These are phyloP conservation scores for Aspergillus conjunctus DNA, from an alignment of 495 filamentous ascomycete species.

Conservation along the genomic window DNA sequence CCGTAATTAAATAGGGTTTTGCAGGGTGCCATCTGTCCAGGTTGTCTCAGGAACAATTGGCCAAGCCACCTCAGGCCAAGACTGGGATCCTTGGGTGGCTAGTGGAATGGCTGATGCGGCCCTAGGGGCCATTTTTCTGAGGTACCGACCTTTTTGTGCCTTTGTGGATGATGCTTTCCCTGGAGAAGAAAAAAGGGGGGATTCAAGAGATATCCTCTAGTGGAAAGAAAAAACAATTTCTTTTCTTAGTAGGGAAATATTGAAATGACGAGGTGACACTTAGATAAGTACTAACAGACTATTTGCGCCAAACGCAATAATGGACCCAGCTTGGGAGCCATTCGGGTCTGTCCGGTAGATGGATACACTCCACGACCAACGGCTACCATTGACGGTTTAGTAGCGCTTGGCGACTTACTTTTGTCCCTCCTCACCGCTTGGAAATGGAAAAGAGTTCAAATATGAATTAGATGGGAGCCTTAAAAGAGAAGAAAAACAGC, in stretches of 20 bases:
- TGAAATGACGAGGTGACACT: background rate
- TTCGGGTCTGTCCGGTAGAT: slow-evolving; percentile 17
- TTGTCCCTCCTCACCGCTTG: slow-evolving; percentile 16
- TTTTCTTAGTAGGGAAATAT: too few relatives aligned
- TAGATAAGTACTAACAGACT: background rate
- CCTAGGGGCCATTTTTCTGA: slow-evolving; percentile 6
- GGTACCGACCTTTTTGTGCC: slow-evolving; percentile 11
- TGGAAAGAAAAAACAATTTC: too few relatives aligned
- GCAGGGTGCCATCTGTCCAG: background rate
- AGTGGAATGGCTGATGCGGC: slow-evolving; percentile 3
- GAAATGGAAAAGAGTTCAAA: slow-evolving; percentile 9
- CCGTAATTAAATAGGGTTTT: slow-evolving; percentile 2
- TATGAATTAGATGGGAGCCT: background rate
- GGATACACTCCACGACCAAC: slow-evolving; percentile 3
- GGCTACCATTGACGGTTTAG: slow-evolving; percentile 6
- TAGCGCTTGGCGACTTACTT: slow-evolving; percentile 18
- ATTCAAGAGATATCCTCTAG: too few relatives aligned
- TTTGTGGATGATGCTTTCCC: background rate
- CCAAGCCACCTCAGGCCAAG: slow-evolving; percentile 5
- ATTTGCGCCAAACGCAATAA: slow-evolving; percentile 11
- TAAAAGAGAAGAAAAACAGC: slow-evolving; percentile 1
- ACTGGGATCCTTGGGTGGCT: background rate
- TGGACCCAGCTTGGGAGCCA: slow-evolving; percentile 6
- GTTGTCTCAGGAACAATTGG: slow-evolving; percentile 5
- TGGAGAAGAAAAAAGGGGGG: background rate